Evolutionary conservation across 169 alveolate species (phyloP).

Genomic region (Eimeria sp.): DNA sequence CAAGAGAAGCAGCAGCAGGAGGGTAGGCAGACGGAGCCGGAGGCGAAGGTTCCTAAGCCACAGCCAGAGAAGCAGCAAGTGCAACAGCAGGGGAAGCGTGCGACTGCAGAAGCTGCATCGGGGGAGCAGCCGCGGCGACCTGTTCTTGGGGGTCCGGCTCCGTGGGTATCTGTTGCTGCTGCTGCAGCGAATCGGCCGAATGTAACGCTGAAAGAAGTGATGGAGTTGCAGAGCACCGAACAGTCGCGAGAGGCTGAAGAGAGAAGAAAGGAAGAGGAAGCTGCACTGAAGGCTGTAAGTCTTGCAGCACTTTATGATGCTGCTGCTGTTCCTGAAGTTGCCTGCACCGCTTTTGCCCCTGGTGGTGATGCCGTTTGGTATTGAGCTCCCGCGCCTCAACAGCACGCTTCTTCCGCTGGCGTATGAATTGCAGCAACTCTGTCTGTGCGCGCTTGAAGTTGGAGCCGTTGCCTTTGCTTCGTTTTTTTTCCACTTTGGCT

Average conservation of each 20-base stretch:
- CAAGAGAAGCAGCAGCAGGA: conserved; percentile 39
- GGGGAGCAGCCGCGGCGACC: conserved; percentile 71
- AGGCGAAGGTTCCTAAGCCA: conserved; percentile 27
- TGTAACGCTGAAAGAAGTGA: conserved; percentile 45
- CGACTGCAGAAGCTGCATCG: conserved; percentile 7
- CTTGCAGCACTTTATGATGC: not conserved
- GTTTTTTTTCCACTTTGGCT: not conserved
- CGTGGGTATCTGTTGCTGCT: conserved; percentile 65
- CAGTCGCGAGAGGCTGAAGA: conserved; percentile 52
- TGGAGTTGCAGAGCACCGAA: conserved; percentile 60
- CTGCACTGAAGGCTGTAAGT: conserved; percentile 18
- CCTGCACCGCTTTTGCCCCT: not conserved
- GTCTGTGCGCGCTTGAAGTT: not conserved
- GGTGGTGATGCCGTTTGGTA: not conserved
- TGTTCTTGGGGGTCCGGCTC: conserved; percentile 55
- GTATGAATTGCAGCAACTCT: not conserved
- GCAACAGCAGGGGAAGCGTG: conserved; percentile 54
- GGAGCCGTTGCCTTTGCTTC: not conserved
- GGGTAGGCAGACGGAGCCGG: conserved; percentile 27
- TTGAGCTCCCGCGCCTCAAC: not conserved
- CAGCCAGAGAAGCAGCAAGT: conserved; percentile 30
- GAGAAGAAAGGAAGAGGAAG: conserved; percentile 38
- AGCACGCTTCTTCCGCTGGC: no score
- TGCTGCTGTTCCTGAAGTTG: conserved; percentile 1
- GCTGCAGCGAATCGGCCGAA: conserved; percentile 51